Base-by-base conservation (phyloP, 345 rosid species). In the Populus euphratica region DNA sequence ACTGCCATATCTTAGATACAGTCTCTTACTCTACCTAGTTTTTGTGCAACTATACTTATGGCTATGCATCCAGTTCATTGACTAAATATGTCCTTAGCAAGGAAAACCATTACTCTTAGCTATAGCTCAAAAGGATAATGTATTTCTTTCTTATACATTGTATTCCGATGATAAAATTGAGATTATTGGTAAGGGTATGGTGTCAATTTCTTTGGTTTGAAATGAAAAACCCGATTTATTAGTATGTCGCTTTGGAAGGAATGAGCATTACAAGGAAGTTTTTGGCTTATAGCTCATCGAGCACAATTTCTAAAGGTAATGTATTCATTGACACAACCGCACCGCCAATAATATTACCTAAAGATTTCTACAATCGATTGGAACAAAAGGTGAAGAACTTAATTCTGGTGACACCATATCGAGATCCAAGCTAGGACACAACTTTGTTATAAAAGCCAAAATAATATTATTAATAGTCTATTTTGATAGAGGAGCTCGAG, bases 281-380 rank as follows among this genome's bases (percentile, higher is more conserved):
- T 12, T 12, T 76, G 27, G 65, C 81, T 0, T 77, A 65, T 52
- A 23, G 2, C 6, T 3, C 74, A 0, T 20, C 29, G 0, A 16
- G 61, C 27, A 4, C 36, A 25, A 10, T 38, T 18, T n/a, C 49
- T 0, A 41, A 77, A 68, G 79, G 84, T 0, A 83, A 76, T 50
- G 59, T 76, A 27, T 54, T 79, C 17, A 77, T 77, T 21, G 88
- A 72, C 63, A 67, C 86, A 0, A 83, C 81, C 11, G 67, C 73
- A 2, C 79, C 75, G 0, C 72, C 72, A 4, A 39, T 18, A 6
- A 23, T 68, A 1, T 43, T n/a, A 14, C 72, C 72, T 20, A 2
- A 4, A 1, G 72, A 68, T 39, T 68, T 68, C 16, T 68, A 68
- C 6, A n/a, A 39, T 2, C n/a, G 72, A 13, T 38, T 68, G 38